Evolutionary conservation across 2,329 filamentous ascomycete species (phyloP), one percentile per base, ranked within the genome.

Genomic region (Ciborinia camelliae): DNA sequence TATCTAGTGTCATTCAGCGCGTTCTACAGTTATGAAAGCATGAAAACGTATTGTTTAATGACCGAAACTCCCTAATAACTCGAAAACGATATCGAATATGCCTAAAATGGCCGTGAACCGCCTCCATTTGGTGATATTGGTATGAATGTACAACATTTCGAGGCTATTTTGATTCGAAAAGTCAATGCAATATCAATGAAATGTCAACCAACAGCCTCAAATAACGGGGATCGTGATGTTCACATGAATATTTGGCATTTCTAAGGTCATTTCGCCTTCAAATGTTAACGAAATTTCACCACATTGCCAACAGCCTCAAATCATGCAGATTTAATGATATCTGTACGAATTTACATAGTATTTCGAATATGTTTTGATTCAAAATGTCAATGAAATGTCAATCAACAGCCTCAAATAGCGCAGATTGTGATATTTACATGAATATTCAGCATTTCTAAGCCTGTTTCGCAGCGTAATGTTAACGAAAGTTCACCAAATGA

Each of bases 11-110:
- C 10, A 45, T 57, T 28, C 1, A 9, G 7, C 45, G 2, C 32
- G 35, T 10, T 1, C 0, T 1, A 23, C 20, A 1, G 28, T 6
- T 2, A 18, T 23, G 12, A 4, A 35, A n/a, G 3, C 1, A 7
- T 4, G 28, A 20, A 37, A 45, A 23, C 8, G 15, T 3, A 7
- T 10, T 0, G 0, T 20, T 47, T 1, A 18, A 28, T 47, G 28
- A 47, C 14, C 35, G 0, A 12, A 58, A 35, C 1, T 1, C 3
- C 20, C 20, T 10, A 35, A 35, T 47, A 28, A 35, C 8, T 35
- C 12, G 18, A 47, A 23, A 47, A 20, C 23, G n/a, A 2, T 8
- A 45, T 2, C 1, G 4, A 18, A 18, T 2, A 3, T 1, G 6
- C 28, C 8, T 4, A 2, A 9, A 45, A 2, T 5, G 6, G 6